These are phyloP conservation scores for Oryza meridionalis DNA, from an alignment of 176 grass and related monocot genomes.

Conservation along the genomic window DNA sequence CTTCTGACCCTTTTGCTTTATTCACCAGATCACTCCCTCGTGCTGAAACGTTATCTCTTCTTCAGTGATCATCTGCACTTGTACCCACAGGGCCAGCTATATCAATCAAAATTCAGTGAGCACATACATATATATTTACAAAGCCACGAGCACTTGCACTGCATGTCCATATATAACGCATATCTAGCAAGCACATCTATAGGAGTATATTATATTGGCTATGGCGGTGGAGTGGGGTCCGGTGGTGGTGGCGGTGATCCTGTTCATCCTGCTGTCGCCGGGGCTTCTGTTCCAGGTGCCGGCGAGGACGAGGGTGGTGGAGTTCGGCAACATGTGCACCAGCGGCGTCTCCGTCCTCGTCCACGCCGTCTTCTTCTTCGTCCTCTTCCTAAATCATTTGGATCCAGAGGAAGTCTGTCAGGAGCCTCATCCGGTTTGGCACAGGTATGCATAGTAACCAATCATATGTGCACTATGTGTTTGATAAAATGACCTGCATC, in stretches of 20 bases:
- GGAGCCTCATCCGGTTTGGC: too few species aligned
- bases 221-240: slow-evolving; percentile 66
- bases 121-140: background rate
- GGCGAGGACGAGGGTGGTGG: slow-evolving; percentile 49
- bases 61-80: background rate
- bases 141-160: background rate
- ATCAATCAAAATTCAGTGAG: too few species aligned
- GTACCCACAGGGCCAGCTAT: too few species aligned
- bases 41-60: background rate
- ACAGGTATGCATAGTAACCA: too few species aligned
- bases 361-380: slow-evolving; percentile 69
- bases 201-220: background rate
- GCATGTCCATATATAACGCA: background rate
- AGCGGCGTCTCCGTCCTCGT: slow-evolving; percentile 65
- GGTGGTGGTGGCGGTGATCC: slow-evolving; percentile 60
- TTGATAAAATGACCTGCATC: too few species aligned
- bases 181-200: background rate
- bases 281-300: slow-evolving; percentile 73
- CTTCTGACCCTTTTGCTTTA: background rate
- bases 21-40: background rate
- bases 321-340: slow-evolving; percentile 75
- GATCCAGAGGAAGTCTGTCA: too few species aligned
- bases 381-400: slow-evolving; percentile 25
- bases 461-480: too few species aligned
- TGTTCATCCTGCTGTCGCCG: slow-evolving; percentile 71